phyloP scores from a whole-genome alignment of 805 yeast species.

The Tetrapisispora taiwanensis region DNA sequence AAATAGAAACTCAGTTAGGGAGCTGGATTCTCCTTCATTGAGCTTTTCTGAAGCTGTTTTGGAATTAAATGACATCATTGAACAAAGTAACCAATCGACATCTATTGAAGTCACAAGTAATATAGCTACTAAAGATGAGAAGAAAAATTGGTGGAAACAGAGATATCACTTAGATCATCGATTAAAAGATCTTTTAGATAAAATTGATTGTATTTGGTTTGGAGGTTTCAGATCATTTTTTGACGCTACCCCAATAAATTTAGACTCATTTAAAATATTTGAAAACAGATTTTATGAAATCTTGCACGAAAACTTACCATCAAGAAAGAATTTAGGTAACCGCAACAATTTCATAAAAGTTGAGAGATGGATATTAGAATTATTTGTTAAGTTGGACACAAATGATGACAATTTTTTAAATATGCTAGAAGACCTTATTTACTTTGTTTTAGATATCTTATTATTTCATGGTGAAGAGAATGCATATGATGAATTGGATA shows the following conservation, averaged over 20 bases:
- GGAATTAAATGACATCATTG: constrained; percentile 44
- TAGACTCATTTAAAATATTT: constrained; percentile 26
- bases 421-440: constrained; percentile 52
- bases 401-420: constrained; percentile 20
- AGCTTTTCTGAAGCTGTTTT: constrained; percentile 37
- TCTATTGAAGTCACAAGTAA: constrained; percentile 40
- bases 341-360: constrained; percentile 27
- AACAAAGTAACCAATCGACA: constrained; percentile 53
- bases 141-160: constrained; percentile 69
- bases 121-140: constrained; percentile 47
- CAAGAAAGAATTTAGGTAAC: constrained; percentile 30
- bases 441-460: constrained; percentile 50
- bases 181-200: constrained; percentile 42
- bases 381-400: constrained; percentile 40
- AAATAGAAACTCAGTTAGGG: constrained; percentile 38
- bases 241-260: constrained; percentile 26
- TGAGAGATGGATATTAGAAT: constrained; percentile 38
- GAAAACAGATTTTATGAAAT: constrained; percentile 31
- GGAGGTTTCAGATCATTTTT: constrained; percentile 69
- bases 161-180: constrained; percentile 53
- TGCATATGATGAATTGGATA: constrained; percentile 56
- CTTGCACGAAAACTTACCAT: constrained; percentile 39
- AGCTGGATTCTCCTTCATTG: constrained; percentile 33
- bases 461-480: constrained; percentile 54
- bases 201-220: constrained; percentile 59